These are phyloP conservation scores for Lipomyces yamadae DNA, from an alignment of 805 yeast species.

Conservation along the genomic window DNA sequence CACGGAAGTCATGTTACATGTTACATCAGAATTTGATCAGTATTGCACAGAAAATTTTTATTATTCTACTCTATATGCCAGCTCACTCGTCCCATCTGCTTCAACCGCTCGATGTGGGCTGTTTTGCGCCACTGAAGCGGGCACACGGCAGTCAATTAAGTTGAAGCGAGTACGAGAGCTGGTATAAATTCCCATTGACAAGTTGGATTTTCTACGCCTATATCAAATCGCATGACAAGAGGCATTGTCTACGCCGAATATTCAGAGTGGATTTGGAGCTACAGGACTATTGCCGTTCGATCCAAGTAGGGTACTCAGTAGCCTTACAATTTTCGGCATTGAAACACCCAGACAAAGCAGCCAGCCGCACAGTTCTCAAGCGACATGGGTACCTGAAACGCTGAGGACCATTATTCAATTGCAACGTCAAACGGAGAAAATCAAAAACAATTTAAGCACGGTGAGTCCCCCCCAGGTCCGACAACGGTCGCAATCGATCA, in stretches of 20 bases:
- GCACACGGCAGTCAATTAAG: conserved; percentile 14
- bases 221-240: not conserved
- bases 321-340: not conserved
- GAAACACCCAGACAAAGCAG: not conserved
- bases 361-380: too few relatives aligned
- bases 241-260: not conserved
- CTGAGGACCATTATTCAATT: too few relatives aligned
- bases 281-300: not conserved
- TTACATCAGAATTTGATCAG: too few relatives aligned
- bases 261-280: not conserved
- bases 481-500: conserved; percentile 1
- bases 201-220: not conserved
- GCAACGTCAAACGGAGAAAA: too few relatives aligned
- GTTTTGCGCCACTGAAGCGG: conserved; percentile 16
- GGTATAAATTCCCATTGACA: not conserved
- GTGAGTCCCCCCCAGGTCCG: not conserved
- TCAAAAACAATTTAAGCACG: too few relatives aligned
- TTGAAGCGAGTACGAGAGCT: conserved; percentile 3
- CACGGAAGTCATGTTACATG: too few relatives aligned
- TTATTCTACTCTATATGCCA: too few relatives aligned
- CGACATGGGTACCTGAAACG: too few relatives aligned
- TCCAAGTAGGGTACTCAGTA: not conserved
- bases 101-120: conserved; percentile 18
- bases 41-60: not conserved
- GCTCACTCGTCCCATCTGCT: conserved; percentile 6